These are phyloP conservation scores for Auriscalpium orientale DNA, from an alignment of 768 basidiomycete species.

Conservation along the genomic window DNA sequence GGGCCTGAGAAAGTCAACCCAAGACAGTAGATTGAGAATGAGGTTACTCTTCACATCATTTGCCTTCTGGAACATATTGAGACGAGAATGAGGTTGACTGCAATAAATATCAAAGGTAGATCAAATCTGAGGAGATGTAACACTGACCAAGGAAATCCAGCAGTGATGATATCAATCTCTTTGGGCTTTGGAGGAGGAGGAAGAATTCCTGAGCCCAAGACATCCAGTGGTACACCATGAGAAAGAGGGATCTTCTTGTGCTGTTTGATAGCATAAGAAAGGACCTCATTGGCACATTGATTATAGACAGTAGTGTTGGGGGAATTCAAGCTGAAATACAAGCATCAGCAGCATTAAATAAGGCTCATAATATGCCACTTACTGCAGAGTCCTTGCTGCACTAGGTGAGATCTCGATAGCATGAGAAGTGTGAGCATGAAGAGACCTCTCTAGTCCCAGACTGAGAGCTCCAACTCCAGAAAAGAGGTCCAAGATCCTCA, in stretches of 20 bases:
- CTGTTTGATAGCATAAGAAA: slow-evolving; percentile 49
- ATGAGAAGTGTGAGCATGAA: slow-evolving; percentile 50
- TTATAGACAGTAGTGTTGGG: slow-evolving; percentile 51
- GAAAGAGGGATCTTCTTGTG: slow-evolving; percentile 24
- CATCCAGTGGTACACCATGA: slow-evolving; percentile 31
- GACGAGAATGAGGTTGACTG: slow-evolving; percentile 65
- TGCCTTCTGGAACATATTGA: slow-evolving; percentile 67
- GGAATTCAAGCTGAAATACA: slow-evolving; percentile 40
- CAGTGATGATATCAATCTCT: slow-evolving; percentile 52
- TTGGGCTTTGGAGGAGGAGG: slow-evolving; percentile 42
- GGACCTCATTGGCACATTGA: slow-evolving; percentile 60
- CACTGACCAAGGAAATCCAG: slow-evolving; percentile 71
- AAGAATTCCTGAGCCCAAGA: slow-evolving; percentile 30
- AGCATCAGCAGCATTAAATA: background rate
- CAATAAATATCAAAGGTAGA: background rate
- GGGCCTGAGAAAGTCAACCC: slow-evolving; percentile 34
- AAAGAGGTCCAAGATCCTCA: slow-evolving; percentile 36
- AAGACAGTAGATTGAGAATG: slow-evolving; percentile 49
- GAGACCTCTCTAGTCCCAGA: slow-evolving; percentile 44
- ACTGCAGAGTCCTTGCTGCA: slow-evolving; percentile 62
- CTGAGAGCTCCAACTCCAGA: slow-evolving; percentile 54
- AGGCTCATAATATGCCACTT: slow-evolving; percentile 12
- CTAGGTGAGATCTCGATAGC: slow-evolving; percentile 71
- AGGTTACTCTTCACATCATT: slow-evolving; percentile 63
- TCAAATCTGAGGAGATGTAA: background rate